phyloP scores from a whole-genome alignment of 1,284 basidiomycete species.

The Rhodofomes roseus region DNA sequence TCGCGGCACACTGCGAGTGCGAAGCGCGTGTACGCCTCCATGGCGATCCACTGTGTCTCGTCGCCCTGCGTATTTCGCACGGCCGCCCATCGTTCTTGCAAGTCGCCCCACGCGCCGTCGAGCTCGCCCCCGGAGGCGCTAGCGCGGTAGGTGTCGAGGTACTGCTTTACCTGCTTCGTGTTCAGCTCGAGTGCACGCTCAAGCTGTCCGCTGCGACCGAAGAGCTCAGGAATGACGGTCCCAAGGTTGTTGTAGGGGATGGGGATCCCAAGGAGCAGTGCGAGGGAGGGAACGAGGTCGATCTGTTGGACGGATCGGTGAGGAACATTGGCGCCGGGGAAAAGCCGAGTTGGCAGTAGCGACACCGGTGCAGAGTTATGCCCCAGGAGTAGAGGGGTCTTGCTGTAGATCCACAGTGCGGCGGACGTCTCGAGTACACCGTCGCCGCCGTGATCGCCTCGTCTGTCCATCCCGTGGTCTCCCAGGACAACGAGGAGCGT shows the following conservation, averaged over 20 bases:
- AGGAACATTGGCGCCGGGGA: conserved; percentile 53
- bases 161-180: conserved; percentile 73
- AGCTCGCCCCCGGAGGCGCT: conserved; percentile 73
- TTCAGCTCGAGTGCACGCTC: conserved; percentile 70
- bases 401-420: conserved; percentile 91
- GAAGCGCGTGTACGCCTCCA: conserved; percentile 56
- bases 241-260: conserved; percentile 97
- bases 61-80: conserved; percentile 15
- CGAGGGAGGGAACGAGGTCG: conserved; percentile 88
- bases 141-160: conserved; percentile 73
- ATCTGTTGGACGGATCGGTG: conserved; percentile 87
- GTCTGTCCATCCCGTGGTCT: conserved; percentile 96
- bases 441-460: conserved; percentile 96
- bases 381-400: conserved; percentile 44
- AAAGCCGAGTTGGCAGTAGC: conserved; percentile 52
- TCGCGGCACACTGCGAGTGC: conserved; percentile 73
- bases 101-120: conserved; percentile 50
- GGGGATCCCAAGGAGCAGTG: conserved; percentile 89
- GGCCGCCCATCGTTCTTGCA: conserved; percentile 47
- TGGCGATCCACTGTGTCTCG: conserved; percentile 31
- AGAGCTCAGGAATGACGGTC: conserved; percentile 87
- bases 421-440: conserved; percentile 82
- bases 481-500: conserved; percentile 91
- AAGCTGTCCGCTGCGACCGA: conserved; percentile 39
- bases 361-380: conserved; percentile 37